phyloP scores from a whole-genome alignment of 768 basidiomycete genomes.

The Chalciporus pseudorubinellus region DNA sequence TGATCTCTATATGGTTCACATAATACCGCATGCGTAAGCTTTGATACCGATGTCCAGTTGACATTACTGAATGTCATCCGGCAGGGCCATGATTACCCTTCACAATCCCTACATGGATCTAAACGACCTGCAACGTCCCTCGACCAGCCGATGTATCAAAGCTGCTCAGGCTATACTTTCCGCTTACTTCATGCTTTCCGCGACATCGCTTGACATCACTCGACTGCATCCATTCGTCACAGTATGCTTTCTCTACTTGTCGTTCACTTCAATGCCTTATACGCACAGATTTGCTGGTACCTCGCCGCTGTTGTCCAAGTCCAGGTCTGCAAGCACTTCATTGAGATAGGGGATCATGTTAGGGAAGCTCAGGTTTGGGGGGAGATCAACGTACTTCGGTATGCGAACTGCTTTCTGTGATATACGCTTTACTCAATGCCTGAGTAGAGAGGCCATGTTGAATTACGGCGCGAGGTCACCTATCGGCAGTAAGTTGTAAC shows the following conservation, averaged over 20 bases:
- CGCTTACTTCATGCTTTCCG: constrained; percentile 75
- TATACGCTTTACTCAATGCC: constrained; percentile 6
- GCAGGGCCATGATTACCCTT: constrained; percentile 81
- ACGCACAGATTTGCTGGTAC: constrained; percentile 80
- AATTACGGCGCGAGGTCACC: constrained; percentile 77
- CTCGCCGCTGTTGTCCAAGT: constrained; percentile 85
- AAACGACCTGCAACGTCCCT: constrained; percentile 57
- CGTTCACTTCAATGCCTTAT: constrained; percentile 12
- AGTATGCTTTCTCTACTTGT: constrained; percentile 42
- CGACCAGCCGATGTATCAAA: constrained; percentile 68
- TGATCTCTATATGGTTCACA: constrained; percentile 83
- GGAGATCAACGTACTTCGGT: constrained; percentile 83
- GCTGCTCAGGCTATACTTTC: constrained; percentile 72
- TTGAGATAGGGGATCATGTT: constrained; percentile 73
- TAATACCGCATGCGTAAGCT: constrained; percentile 79
- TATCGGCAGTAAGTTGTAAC: constrained; percentile 65
- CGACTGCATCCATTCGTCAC: constrained; percentile 80
- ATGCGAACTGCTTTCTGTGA: constrained; percentile 15
- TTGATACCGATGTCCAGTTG: constrained; percentile 1
- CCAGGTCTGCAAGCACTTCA: constrained; percentile 82
- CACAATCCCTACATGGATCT: constrained; percentile 85
- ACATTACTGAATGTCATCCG: constrained; percentile 12
- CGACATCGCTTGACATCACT: constrained; percentile 78
- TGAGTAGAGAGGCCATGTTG: constrained; percentile 73
- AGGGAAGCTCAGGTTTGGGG: constrained; percentile 81